These are phyloP conservation scores for Phaeosphaeria sp. DNA, from an alignment of 2,329 filamentous ascomycete species.

Conservation along the genomic window DNA sequence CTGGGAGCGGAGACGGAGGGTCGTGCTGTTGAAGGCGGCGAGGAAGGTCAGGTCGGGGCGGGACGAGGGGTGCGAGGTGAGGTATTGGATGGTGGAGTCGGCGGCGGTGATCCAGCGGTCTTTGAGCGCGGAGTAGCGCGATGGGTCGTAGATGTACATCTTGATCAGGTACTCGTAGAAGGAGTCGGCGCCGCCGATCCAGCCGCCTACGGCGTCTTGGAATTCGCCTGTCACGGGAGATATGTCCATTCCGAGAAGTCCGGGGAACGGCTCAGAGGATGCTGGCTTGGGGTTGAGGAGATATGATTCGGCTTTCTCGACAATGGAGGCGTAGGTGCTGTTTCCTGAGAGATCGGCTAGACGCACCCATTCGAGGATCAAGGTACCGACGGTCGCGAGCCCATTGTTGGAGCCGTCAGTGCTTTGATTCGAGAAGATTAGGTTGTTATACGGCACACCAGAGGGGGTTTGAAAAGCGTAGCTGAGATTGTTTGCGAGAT, in stretches of 20 bases:
- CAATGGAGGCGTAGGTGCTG: constrained; percentile 68
- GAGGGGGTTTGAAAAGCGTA: constrained; percentile 79
- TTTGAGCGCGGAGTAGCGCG: constrained; percentile 68
- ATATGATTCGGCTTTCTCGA: constrained; percentile 72
- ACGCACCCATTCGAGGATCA: constrained; percentile 85
- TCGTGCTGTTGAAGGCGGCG: constrained; percentile 61
- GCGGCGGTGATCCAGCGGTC: constrained; percentile 77
- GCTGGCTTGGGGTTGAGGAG: constrained; percentile 71
- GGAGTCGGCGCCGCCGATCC: constrained; percentile 78
- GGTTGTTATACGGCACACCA: constrained; percentile 74
- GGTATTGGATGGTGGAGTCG: constrained; percentile 75
- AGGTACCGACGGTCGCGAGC: constrained; percentile 76
- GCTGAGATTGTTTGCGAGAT: constrained; percentile 74
- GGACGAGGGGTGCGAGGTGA: constrained; percentile 71
- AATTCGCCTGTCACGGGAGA: constrained; percentile 72
- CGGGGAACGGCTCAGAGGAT: constrained; percentile 74
- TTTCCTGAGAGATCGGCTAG: constrained; percentile 78
- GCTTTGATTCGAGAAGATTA: constrained; percentile 65
- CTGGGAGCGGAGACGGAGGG: constrained; percentile 48
- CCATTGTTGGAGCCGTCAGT: constrained; percentile 66
- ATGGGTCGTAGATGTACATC: constrained; percentile 82
- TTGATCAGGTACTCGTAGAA: constrained; percentile 93
- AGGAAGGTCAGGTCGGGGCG: constrained; percentile 77
- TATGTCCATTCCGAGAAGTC: constrained; percentile 74
- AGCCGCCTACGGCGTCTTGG: constrained; percentile 71